phyloP scores from a whole-genome alignment of 1,284 basidiomycete genomes.

The Malassezia vespertilionis region DNA sequence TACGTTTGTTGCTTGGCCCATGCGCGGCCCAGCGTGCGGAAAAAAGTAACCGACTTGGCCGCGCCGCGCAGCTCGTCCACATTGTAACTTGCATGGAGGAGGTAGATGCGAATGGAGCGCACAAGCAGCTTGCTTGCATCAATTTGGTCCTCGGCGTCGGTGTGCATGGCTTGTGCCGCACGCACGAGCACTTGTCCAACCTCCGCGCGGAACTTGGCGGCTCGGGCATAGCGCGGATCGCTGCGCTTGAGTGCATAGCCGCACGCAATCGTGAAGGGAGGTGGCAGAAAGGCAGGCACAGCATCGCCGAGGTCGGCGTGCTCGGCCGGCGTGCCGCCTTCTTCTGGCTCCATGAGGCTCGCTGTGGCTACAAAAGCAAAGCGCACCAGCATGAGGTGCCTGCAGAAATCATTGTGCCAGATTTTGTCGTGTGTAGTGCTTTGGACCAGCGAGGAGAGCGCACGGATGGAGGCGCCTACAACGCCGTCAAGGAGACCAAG shows the following conservation, averaged over 20 bases:
- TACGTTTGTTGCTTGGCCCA: constrained; percentile 65
- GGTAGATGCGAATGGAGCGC: constrained; percentile 36
- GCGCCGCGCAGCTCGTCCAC: constrained; percentile 43
- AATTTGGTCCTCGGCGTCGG: constrained; percentile 73
- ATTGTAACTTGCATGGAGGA: constrained; percentile 39
- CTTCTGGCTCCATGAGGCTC: constrained; percentile 53
- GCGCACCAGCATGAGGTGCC: constrained; percentile 56
- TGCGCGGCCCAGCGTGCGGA: constrained; percentile 50
- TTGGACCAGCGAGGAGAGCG: constrained; percentile 13
- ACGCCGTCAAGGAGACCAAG: constrained; percentile 66
- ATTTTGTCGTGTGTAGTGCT: constrained; percentile 40
- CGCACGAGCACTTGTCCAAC: constrained; percentile 63
- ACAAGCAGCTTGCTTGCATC: constrained; percentile 63
- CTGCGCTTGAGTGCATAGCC: constrained; percentile 64
- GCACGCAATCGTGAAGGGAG: constrained; percentile 50
- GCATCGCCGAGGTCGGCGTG: constrained; percentile 55
- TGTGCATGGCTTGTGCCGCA: constrained; percentile 55
- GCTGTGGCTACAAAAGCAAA: constrained; percentile 64
- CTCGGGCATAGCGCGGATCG: constrained; percentile 58
- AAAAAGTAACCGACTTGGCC: constrained; percentile 28
- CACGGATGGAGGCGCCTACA: constrained; percentile 56
- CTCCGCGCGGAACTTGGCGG: constrained; percentile 56
- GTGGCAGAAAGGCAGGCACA: constrained; percentile 56
- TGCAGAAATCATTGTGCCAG: constrained; percentile 85
- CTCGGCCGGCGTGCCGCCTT: constrained; percentile 51